These are phyloP conservation scores for Globisporangium cylindrosporum DNA, from an alignment of 352 stramenopile genomes.

Conservation along the genomic window DNA sequence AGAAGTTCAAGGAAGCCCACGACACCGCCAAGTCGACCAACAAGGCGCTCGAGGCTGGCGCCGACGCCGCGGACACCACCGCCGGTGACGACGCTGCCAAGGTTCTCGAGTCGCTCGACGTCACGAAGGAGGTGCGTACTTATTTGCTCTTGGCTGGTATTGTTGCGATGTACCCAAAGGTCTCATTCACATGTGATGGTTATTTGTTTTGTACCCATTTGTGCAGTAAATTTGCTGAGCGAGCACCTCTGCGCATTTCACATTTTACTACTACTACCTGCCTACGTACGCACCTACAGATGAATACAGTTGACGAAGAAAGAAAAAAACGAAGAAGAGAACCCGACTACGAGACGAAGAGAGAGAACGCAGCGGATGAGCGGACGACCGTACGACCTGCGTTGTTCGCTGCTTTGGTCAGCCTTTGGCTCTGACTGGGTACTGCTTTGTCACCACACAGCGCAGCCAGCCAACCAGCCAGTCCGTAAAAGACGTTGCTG, in stretches of 20 bases:
- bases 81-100: slow-evolving; percentile 93
- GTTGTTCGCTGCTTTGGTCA: background rate
- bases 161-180: background rate
- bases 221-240: slow-evolving; percentile 17
- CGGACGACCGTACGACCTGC: background rate
- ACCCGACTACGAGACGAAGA: slow-evolving; percentile 3
- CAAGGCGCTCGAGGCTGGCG: slow-evolving; percentile 91
- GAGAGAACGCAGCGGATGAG: background rate
- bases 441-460: background rate
- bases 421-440: background rate
- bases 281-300: slow-evolving; percentile 14
- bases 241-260: slow-evolving; percentile 9
- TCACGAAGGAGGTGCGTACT: slow-evolving; percentile 76
- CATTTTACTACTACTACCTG: slow-evolving; percentile 11
- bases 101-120: slow-evolving; percentile 87
- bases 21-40: slow-evolving; percentile 92
- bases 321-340: slow-evolving; percentile 7
- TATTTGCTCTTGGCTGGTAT: background rate
- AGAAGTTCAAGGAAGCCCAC: slow-evolving; percentile 97
- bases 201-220: slow-evolving; percentile 7
- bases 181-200: slow-evolving; percentile 5
- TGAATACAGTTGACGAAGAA: slow-evolving; percentile 17
- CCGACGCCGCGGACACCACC: slow-evolving; percentile 88
- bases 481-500: background rate
- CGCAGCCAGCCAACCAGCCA: background rate